phyloP scores from a whole-genome alignment of 441 rosid genomes.

The Brassica hybrid region DNA sequence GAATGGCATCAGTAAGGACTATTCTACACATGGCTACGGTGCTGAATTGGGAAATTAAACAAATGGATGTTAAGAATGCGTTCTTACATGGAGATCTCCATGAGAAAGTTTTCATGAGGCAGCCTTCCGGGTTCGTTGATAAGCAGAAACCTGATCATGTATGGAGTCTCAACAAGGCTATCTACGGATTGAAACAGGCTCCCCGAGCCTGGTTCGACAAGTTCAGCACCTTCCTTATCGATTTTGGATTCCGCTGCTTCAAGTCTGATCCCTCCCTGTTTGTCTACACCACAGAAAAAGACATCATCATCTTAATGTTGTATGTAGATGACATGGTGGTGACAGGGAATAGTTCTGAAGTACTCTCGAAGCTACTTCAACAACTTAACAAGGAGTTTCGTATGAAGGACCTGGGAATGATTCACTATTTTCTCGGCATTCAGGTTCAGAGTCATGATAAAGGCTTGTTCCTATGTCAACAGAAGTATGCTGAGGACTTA shows the following conservation, averaged over 20 bases:
- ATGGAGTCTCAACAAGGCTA: neutral
- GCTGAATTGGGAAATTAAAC: neutral
- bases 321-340: neutral
- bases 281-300: neutral
- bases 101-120: neutral
- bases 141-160: neutral
- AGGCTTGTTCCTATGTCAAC: neutral
- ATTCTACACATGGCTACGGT: neutral
- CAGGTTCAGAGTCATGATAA: neutral
- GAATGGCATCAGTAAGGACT: neutral
- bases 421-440: neutral
- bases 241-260: neutral
- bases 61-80: neutral
- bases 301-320: neutral
- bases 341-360: neutral
- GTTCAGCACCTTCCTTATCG: neutral
- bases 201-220: neutral
- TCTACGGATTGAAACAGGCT: neutral
- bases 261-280: neutral
- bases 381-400: neutral
- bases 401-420: neutral
- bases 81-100: neutral
- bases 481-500: neutral
- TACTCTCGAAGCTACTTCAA: neutral
- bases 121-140: neutral